Base-by-base conservation (phyloP, 2,329 filamentous ascomycete species). In the Coniosporium tulheliwenetii region DNA sequence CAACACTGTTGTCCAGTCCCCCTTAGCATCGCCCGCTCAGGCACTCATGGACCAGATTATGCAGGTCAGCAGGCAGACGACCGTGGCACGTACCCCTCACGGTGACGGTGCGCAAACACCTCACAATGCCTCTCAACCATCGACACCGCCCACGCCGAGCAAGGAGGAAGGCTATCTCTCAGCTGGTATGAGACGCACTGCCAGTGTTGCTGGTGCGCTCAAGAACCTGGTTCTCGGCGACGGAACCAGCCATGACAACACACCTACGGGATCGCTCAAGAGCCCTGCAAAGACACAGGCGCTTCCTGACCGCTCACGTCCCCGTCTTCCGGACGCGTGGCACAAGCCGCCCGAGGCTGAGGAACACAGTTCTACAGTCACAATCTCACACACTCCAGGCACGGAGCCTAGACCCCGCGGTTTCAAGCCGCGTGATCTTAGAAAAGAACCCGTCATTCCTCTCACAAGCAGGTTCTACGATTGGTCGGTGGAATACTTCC, bases 401-500 rank as follows among this genome's bases (percentile, higher is more conserved):
- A 26, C 19, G 19, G 19, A 26, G 19, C 19, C 19, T 7, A 26
- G 19, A 26, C 19, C 19, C 19, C 80, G 83, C 9, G 75, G 78
- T 0, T 94, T 82, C 53, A 65, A 75, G 47, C 66, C 75, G 39
- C 74, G 79, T 43, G 70, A 78, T 44, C 57, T 75, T 29, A 66
- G 70, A 1, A 65, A 75, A 40, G 50, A 66, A 8, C 80, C 83
- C 1, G 61, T 59, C 10, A 71, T 96, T 26, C 91, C 91, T 1
- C 60, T 98, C 13, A 73, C 73, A 44, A 94, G 86, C 56, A 79
- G 73, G 8, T 93, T 96, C 59, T 70, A 94, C 46, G 85, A 94
- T 47, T 98, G 89, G 87, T 94, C 87, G 3, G 86, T 91, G 36
- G 89, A 78, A 59, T 96, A 98, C 58, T 98, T 96, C 70, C 84